Base-by-base conservation (phyloP, 768 basidiomycete genomes). In the Russula olivacea region DNA sequence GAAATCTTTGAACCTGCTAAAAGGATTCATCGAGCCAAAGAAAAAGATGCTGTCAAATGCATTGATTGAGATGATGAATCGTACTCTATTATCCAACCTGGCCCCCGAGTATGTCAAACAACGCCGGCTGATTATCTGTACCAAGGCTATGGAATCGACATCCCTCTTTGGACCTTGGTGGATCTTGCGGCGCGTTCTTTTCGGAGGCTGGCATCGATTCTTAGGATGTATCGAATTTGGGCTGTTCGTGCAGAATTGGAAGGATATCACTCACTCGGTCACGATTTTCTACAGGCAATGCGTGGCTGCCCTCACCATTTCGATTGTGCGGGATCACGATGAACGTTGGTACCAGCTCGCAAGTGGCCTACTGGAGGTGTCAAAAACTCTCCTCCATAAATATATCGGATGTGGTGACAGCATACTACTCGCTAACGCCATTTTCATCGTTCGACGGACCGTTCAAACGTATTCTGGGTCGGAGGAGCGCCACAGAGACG, bases 61-160 rank as follows among this genome's bases (percentile, higher is more conserved):
- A 15, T 54, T 64, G 52, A 36, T 34, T 0, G 58, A 8, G 21
- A 19, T 59, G 45, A 64, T 64, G 57, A 7, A 64, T 21, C 57
- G 63, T n/a, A 64, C 63, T 30, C 38, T 64, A 9, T n/a, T 53
- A 11, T 59, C 63, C n/a, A 50, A 55, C 30, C 40, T 59, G n/a
- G 53, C 59, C 8, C 0, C 36, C 7, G 54, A 59, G 21, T 11
- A 11, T 2, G 57, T 59, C 28, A 64, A 60, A 32, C 47, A 41
- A 23, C 54, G 54, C 5, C 63, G 63, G 11, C 51, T 60, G 15
- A 60, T 50, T 15, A 59, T 64, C 49, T 64, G 58, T 15, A 45
- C 48, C 8, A 60, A 55, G n/a, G 58, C 23, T 19, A 17, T 64
- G 4, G 14, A 43, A 9, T 38, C 53, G 7, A 54, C 58, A 4